A percentile compares a stretch with the other conserved stretches of the same genome.
Conservation (phyloP, 768 basidiomycete genomes). For the Piloderma croceum region DNA sequence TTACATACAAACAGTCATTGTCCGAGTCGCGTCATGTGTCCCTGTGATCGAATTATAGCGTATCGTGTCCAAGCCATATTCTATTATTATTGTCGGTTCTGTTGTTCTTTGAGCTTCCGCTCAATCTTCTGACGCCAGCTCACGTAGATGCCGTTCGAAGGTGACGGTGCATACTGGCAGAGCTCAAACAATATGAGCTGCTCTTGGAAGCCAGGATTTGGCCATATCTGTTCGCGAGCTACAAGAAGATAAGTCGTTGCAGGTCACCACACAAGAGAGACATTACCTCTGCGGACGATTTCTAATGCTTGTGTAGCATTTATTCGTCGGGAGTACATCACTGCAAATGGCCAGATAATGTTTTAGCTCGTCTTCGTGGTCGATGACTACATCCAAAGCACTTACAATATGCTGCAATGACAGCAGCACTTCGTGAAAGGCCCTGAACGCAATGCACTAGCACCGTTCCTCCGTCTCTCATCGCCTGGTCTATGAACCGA, state of each 20-base stretch:
- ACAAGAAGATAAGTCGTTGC: conserved; percentile 7
- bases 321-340: conserved; percentile 62
- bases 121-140: conserved; percentile 59
- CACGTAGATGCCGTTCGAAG: conserved; percentile 56
- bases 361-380: neutral
- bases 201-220: conserved; percentile 73
- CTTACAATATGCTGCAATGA: conserved; percentile 75
- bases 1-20: too few species aligned
- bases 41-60: too few species aligned
- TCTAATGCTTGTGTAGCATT: conserved; percentile 54
- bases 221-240: conserved; percentile 78
- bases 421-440: conserved; percentile 59
- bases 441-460: conserved; percentile 67
- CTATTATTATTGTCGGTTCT: too few species aligned
- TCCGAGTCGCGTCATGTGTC: too few species aligned
- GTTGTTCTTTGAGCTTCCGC: conserved; percentile 40
- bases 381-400: conserved; percentile 5
- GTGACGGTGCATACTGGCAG: conserved; percentile 60
- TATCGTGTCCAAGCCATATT: too few species aligned
- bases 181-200: conserved; percentile 73
- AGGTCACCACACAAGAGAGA: conserved; percentile 4
- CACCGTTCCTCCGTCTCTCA: conserved; percentile 52
- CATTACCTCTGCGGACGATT: conserved; percentile 52
- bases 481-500: conserved; percentile 59
- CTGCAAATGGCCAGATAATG: conserved; percentile 28